phyloP scores from a whole-genome alignment of 306 rosid species.

The Begonia peltatifolia region DNA sequence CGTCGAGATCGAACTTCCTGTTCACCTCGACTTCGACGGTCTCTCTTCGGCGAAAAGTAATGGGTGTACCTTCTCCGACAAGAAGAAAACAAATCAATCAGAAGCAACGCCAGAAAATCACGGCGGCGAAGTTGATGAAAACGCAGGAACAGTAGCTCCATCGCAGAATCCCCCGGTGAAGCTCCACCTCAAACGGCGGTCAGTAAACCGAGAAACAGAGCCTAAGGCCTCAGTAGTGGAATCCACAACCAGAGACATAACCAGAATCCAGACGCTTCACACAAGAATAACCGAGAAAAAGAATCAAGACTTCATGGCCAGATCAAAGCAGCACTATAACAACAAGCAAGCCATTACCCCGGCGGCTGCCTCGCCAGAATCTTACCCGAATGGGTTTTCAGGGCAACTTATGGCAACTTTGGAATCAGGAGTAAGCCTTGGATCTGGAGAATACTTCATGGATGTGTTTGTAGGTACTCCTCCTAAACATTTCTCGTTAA shows the following conservation, averaged over 20 bases:
- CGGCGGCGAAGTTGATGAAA: conserved; percentile 13
- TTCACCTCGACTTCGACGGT: conserved; percentile 44
- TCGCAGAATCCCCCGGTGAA: conserved; percentile 34
- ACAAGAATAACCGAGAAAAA: conserved; percentile 53
- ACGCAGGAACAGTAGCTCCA: conserved; percentile 8
- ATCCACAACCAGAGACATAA: conserved; percentile 42
- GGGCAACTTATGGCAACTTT: conserved; percentile 75
- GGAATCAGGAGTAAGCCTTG: conserved; percentile 88
- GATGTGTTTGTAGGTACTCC: conserved; percentile 95
- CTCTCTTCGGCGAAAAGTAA: conserved; percentile 40
- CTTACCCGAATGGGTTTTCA: conserved; percentile 15
- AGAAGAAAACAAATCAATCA: conserved; percentile 17
- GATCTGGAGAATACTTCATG: conserved; percentile 96
- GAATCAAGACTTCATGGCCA: conserved; percentile 65
- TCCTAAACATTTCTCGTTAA: conserved; percentile 72
- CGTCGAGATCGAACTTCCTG: conserved; percentile 51
- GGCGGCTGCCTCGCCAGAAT: conserved; percentile 28
- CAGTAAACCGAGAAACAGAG: conserved; percentile 19
- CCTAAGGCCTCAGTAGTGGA: conserved; percentile 34
- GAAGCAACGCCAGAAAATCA: conserved; percentile 11
- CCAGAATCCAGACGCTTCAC: conserved; percentile 73
- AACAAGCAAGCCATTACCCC: too few relatives aligned
- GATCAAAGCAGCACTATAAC: conserved; percentile 16
- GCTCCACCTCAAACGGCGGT: conserved; percentile 42
- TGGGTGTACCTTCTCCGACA: conserved; percentile 34